phyloP scores from a whole-genome alignment of 495 filamentous ascomycete genomes.

The Aspergillus haitiensis region DNA sequence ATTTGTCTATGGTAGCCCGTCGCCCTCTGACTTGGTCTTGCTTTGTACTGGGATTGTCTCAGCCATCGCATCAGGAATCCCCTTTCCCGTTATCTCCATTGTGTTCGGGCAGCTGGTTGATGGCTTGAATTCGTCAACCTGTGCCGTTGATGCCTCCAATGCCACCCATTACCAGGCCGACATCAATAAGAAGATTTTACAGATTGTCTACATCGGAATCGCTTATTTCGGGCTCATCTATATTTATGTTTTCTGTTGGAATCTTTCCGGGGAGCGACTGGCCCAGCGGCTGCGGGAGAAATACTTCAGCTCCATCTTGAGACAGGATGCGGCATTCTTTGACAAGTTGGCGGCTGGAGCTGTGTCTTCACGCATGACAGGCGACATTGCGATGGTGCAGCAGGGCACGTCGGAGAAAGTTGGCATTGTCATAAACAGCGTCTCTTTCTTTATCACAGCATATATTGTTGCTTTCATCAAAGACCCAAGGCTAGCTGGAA shows the following conservation, averaged over 20 bases:
- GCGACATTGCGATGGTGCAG: conserved; percentile 59
- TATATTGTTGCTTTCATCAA: conserved; percentile 65
- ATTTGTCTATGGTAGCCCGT: no score
- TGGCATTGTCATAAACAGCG: conserved; percentile 56
- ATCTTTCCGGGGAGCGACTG: conserved; percentile 60
- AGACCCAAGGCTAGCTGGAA: conserved; percentile 42
- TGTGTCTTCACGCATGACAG: conserved; percentile 57
- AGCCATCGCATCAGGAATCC: conserved; percentile 60
- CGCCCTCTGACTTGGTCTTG: no score
- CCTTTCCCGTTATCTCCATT: conserved; percentile 67
- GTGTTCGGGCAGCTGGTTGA: conserved; percentile 68
- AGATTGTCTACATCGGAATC: conserved; percentile 62
- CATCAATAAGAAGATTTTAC: conserved; percentile 53
- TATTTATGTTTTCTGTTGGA: conserved; percentile 54
- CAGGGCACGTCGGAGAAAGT: conserved; percentile 67
- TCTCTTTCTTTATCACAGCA: conserved; percentile 60
- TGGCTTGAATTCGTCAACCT: conserved; percentile 38
- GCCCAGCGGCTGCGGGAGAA: conserved; percentile 58
- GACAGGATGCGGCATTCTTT: conserved; percentile 60
- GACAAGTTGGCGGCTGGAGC: conserved; percentile 55
- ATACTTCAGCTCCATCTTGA: conserved; percentile 57
- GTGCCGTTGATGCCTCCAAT: conserved; percentile 19
- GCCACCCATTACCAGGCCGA: conserved; percentile 21
- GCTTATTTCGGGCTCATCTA: conserved; percentile 62
- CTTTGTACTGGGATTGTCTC: no score